Base-by-base conservation (phyloP, 768 basidiomycete species). In the Leccinum barrowsii region DNA sequence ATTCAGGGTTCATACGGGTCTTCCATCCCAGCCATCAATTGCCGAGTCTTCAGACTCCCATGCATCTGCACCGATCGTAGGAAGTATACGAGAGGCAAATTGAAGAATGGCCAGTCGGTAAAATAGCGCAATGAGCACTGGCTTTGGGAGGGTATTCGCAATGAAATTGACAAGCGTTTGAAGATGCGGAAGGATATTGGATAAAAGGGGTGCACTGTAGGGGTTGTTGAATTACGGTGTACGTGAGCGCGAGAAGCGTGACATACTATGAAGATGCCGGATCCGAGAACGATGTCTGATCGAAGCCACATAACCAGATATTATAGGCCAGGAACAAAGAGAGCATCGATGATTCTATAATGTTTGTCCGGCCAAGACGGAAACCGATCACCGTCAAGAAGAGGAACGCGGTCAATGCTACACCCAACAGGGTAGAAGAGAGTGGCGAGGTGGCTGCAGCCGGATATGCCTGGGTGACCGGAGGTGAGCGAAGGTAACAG, bases 331-430 rank as follows among this genome's bases (percentile, higher is more conserved):
- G 82, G 71, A 95, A 92, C 26, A 95, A 78, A 3, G 92, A 87
- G 26, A 98, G 83, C 50, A 90, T 85, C 2, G 90, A 87, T 3
- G 93, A 93, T 72, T 98, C 95, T 56, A 97, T 88, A 51, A 96
- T 89, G 66, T 96, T 96, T 44, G 94, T 96, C 53, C 92, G 82
- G 55, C 92, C 84, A 61, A 94, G 73, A 7, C 85, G 85, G 72
- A 98, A 95, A 6, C 95, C 95, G 62, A 98, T 96, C 64, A 90
- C 79, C 1, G 94, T 94, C 44, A 97, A 79, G 75, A 97, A 98
- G 30, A 96, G 73, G 68, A 96, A 88, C 10, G 92, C 85, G 1
- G 94, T 93, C 58, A 96, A 76, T 2, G 92, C 91, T 2, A 87
- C 89, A 3, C 95, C 95, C 17, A 98, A 78, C 10, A 98, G 77